Conservation (phyloP, 2,329 filamentous ascomycete genomes). For the Cladorrhinum sp. region DNA sequence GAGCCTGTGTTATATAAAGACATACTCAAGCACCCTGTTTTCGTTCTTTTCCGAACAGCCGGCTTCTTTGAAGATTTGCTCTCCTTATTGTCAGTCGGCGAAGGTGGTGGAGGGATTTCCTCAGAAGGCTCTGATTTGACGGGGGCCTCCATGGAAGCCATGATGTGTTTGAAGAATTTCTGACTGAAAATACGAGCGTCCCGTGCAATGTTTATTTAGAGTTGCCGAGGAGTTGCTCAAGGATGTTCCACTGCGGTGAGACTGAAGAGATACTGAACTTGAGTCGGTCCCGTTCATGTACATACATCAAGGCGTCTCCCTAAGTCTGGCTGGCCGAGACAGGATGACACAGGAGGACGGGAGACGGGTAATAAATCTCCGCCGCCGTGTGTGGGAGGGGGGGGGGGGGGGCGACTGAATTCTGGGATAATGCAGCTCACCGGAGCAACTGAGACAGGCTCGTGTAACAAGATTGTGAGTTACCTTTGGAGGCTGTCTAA, state of each 20-base stretch:
- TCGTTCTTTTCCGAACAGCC: slow-evolving; percentile 68
- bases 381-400: slow-evolving; percentile 4
- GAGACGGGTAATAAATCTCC: slow-evolving; percentile 9
- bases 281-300: neutral
- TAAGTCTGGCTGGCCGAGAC: slow-evolving; percentile 4
- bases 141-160: neutral
- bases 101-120: slow-evolving; percentile 25
- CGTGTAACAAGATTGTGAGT: slow-evolving; percentile 32
- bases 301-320: no score
- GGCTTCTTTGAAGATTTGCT: slow-evolving; percentile 46
- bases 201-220: neutral
- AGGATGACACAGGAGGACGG: slow-evolving; percentile 5
- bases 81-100: slow-evolving; percentile 30
- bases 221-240: neutral
- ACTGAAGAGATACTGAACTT: neutral
- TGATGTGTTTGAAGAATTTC: neutral
- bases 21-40: slow-evolving; percentile 88
- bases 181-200: neutral
- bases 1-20: slow-evolving; percentile 22
- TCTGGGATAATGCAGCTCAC: slow-evolving; percentile 9
- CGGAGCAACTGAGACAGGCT: slow-evolving; percentile 35
- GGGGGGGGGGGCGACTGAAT: neutral
- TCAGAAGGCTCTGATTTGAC: neutral
- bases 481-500: neutral
- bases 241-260: neutral